A percentile compares a stretch with the other conserved stretches of the same genome.
Evolutionary conservation across 306 rosid species (phyloP).

Genomic region (Vachellia collinsii): DNA sequence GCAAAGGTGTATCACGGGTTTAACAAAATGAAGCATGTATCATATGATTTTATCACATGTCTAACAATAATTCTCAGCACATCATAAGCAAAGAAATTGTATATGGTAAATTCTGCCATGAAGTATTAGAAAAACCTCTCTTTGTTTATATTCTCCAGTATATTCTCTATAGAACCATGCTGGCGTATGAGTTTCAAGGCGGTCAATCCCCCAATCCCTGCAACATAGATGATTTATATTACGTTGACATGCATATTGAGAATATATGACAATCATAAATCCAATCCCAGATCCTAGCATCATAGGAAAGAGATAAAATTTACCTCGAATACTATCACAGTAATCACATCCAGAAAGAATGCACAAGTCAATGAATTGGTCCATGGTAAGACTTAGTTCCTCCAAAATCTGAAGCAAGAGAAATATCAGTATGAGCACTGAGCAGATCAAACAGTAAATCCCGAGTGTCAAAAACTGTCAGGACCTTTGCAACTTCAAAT

Average conservation of each 20-base stretch:
- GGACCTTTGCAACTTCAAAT: conserved; percentile 88
- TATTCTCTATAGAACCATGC: conserved; percentile 88
- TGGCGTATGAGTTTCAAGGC: conserved; percentile 95
- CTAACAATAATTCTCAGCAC: not conserved
- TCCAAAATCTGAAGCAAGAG: conserved; percentile 72
- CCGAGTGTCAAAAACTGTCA: conserved; percentile 25
- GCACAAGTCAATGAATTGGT: conserved; percentile 93
- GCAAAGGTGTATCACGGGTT: conserved; percentile 12
- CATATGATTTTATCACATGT: conserved; percentile 6
- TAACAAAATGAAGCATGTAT: conserved; percentile 19
- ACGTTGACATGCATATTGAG: conserved; percentile 29
- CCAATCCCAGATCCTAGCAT: conserved; percentile 4
- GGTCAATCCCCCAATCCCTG: conserved; percentile 95
- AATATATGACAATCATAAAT: conserved; percentile 18
- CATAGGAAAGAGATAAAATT: conserved; percentile 25
- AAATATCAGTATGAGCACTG: conserved; percentile 36
- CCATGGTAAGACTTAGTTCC: conserved; percentile 84
- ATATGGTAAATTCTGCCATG: not conserved
- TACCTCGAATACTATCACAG: conserved; percentile 94
- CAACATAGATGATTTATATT: conserved; percentile 28
- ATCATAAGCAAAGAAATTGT: not conserved
- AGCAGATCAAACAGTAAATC: conserved; percentile 25
- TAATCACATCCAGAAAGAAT: conserved; percentile 98
- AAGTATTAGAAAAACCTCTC: conserved; percentile 66
- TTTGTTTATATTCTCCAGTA: conserved; percentile 81